phyloP scores from a whole-genome alignment of 1,139 yeast species.

The Pichia sp. region DNA sequence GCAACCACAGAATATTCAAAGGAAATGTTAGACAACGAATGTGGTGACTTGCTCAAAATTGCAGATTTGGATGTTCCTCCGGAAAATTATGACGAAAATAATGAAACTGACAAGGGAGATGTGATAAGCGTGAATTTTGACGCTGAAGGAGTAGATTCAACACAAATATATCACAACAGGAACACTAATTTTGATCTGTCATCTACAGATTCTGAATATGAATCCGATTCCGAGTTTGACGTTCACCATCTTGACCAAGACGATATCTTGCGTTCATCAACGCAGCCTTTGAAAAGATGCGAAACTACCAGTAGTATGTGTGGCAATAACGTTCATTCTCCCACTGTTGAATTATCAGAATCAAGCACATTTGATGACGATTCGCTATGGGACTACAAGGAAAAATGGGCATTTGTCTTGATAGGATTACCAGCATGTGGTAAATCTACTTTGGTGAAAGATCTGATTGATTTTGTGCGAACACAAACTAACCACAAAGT shows the following conservation, averaged over 20 bases:
- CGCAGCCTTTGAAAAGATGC: not conserved
- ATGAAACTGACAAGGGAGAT: not conserved
- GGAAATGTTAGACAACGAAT: slow-evolving; percentile 21
- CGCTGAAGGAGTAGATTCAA: slow-evolving; percentile 4
- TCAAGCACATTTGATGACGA: not conserved
- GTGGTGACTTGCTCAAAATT: slow-evolving; percentile 21
- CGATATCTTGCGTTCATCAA: not conserved
- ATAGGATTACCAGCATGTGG: slow-evolving; percentile 72
- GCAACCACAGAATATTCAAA: slow-evolving; percentile 26
- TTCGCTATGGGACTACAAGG: slow-evolving; percentile 3
- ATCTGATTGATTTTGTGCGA: slow-evolving; percentile 35
- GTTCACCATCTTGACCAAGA: not conserved
- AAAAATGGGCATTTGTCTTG: slow-evolving; percentile 39
- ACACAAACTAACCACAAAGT: slow-evolving; percentile 24
- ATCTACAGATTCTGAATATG: not conserved
- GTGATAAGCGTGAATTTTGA: slow-evolving; percentile 3
- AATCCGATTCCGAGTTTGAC: not conserved
- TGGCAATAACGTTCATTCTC: not conserved
- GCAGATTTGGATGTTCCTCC: slow-evolving; percentile 16
- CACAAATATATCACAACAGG: too few species aligned
- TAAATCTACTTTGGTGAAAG: slow-evolving; percentile 54
- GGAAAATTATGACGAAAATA: not conserved
- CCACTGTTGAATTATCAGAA: not conserved
- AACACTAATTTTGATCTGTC: too few species aligned
- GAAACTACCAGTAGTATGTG: slow-evolving; percentile 1